These are phyloP conservation scores for Stephania cephalantha DNA, from an alignment of 164 flowering plant genomes.

Conservation along the genomic window DNA sequence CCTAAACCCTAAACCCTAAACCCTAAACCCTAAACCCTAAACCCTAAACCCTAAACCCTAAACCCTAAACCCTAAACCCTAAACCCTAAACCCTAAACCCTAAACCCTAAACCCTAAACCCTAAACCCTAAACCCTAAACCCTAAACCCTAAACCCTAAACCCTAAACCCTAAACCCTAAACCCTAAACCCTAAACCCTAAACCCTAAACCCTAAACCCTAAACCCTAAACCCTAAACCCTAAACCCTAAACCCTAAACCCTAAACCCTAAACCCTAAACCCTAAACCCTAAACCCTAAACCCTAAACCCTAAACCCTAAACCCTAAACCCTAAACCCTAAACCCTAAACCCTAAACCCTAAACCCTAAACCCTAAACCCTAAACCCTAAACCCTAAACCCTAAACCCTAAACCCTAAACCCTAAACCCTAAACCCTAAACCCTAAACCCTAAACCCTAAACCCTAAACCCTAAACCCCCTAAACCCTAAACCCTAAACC, in stretches of 20 bases:
- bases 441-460: slow-evolving; percentile 19
- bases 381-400: slow-evolving; percentile 22
- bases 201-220: slow-evolving; percentile 12
- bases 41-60: slow-evolving; percentile 10
- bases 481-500: slow-evolving; percentile 20
- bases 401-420: slow-evolving; percentile 26
- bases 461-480: slow-evolving; percentile 12
- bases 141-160: slow-evolving; percentile 5
- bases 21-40: slow-evolving; percentile 2
- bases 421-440: slow-evolving; percentile 26
- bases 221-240: slow-evolving; percentile 15
- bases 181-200: slow-evolving; percentile 5
- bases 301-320: slow-evolving; percentile 14
- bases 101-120: slow-evolving; percentile 12
- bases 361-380: slow-evolving; percentile 10
- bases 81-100: slow-evolving; percentile 21
- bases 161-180: slow-evolving; percentile 8
- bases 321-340: slow-evolving; percentile 22
- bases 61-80: slow-evolving; percentile 8
- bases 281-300: slow-evolving; percentile 19
- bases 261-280: slow-evolving; percentile 23
- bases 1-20: slow-evolving; percentile 5
- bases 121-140: slow-evolving; percentile 8
- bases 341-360: slow-evolving; percentile 24
- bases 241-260: slow-evolving; percentile 17